A percentile compares a stretch with the other conserved stretches of the same genome.
Evolutionary conservation across 202 grass and related monocot genomes (phyloP).

Genomic region (Carex arenaria): DNA sequence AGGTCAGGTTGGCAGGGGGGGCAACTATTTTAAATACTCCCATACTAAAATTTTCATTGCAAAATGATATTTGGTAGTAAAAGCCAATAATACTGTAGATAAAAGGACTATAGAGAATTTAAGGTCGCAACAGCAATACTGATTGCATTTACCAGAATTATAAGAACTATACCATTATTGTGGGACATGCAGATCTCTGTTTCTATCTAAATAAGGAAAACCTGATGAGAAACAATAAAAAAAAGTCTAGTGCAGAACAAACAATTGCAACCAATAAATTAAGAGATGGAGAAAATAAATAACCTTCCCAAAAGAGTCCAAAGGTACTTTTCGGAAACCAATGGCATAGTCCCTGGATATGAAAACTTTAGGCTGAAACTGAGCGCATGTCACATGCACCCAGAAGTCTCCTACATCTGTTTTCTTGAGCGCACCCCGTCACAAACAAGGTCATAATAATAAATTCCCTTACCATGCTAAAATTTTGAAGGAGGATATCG

Average conservation of each 20-base stretch:
- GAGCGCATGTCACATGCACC: constrained; percentile 89
- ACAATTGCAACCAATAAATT: not conserved
- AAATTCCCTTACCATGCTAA: not conserved
- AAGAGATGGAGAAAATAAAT: not conserved
- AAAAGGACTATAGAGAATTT: not conserved
- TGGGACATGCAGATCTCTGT: not conserved
- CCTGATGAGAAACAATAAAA: not conserved
- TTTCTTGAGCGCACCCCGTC: not conserved
- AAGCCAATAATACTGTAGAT: not conserved
- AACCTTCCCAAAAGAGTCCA: constrained; percentile 70
- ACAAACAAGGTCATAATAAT: not conserved
- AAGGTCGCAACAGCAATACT: not conserved
- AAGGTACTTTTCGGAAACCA: constrained; percentile 62
- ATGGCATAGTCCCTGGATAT: constrained; percentile 77
- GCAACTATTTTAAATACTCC: not conserved
- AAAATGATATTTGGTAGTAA: not conserved
- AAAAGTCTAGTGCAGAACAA: not conserved
- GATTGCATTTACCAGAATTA: not conserved
- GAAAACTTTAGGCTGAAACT: constrained; percentile 78
- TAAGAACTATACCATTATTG: not conserved
- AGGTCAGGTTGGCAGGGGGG: not conserved
- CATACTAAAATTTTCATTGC: not conserved
- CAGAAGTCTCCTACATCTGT: constrained; percentile 28
- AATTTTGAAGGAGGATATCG: not conserved
- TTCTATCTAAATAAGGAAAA: not conserved